Evolutionary conservation across 2,329 filamentous ascomycete genomes (phyloP).

Genomic region (Fusarium domesticum): DNA sequence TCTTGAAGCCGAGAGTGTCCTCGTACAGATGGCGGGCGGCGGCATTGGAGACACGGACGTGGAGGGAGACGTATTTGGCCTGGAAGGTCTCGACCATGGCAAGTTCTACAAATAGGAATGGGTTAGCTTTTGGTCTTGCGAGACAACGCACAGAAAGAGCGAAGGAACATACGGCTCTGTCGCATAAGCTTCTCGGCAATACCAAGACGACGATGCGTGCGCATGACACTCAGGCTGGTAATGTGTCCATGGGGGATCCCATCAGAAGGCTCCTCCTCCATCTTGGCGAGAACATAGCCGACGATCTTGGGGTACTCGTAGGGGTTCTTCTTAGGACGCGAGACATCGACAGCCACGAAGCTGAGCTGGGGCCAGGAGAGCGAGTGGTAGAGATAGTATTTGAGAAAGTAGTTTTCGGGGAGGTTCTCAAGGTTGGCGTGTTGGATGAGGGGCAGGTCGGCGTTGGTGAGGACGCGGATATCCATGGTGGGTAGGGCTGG

Average conservation of each 20-base stretch:
- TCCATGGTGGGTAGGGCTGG: constrained; percentile 65
- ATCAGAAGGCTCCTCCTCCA: constrained; percentile 96
- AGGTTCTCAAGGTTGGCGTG: constrained; percentile 98
- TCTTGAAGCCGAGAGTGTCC: constrained; percentile 84
- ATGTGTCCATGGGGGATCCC: constrained; percentile 94
- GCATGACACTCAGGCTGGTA: constrained; percentile 91
- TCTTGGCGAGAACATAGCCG: constrained; percentile 98
- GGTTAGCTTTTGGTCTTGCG: background rate
- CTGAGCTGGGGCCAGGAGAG: constrained; percentile 96
- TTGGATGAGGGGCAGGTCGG: constrained; percentile 88
- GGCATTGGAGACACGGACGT: constrained; percentile 91
- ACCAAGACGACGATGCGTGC: constrained; percentile 85
- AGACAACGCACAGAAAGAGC: too few relatives aligned
- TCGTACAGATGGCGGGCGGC: constrained; percentile 91
- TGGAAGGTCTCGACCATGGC: constrained; percentile 96
- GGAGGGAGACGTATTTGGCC: constrained; percentile 89
- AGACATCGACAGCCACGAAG: constrained; percentile 92
- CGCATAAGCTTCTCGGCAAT: constrained; percentile 98
- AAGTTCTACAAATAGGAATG: constrained; percentile 60
- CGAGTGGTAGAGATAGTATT: constrained; percentile 99
- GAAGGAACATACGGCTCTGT: constrained; percentile 83
- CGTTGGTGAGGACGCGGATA: constrained; percentile 80
- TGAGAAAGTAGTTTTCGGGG: constrained; percentile 99
- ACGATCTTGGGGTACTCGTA: constrained; percentile 97
- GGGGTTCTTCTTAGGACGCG: constrained; percentile 70